Evolutionary conservation across 2,329 filamentous ascomycete genomes (phyloP).

Genomic region (Verticillium longisporum): DNA sequence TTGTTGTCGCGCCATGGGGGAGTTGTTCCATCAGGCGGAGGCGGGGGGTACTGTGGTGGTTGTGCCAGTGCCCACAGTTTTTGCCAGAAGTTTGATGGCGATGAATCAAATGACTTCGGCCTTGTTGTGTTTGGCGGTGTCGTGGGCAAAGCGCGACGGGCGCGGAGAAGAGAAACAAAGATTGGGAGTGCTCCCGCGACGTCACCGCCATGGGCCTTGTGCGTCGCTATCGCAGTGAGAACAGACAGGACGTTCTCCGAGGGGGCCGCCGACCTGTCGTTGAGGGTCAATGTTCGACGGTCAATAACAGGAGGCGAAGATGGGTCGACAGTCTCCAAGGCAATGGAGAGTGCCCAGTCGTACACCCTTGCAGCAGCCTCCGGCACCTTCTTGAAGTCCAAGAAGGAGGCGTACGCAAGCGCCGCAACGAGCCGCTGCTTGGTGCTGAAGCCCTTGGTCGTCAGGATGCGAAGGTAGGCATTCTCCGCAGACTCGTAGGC

Average conservation of each 20-base stretch:
- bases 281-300: slow-evolving; percentile 55
- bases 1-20: slow-evolving; percentile 57
- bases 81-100: slow-evolving; percentile 4
- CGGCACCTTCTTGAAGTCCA: slow-evolving; percentile 66
- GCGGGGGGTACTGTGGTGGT: slow-evolving; percentile 60
- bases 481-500: slow-evolving; percentile 65
- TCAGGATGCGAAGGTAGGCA: slow-evolving; percentile 77
- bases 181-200: slow-evolving; percentile 69
- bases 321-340: slow-evolving; percentile 47
- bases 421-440: slow-evolving; percentile 76
- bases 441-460: slow-evolving; percentile 71
- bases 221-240: slow-evolving; percentile 70
- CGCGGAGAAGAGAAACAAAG: slow-evolving; percentile 76
- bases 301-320: slow-evolving; percentile 40
- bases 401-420: slow-evolving; percentile 76
- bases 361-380: slow-evolving; percentile 67
- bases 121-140: slow-evolving; percentile 17
- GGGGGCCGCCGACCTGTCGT: slow-evolving; percentile 47
- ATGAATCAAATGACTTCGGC: neutral
- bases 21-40: slow-evolving; percentile 62
- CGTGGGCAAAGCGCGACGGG: slow-evolving; percentile 55
- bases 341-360: slow-evolving; percentile 68
- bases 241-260: slow-evolving; percentile 70
- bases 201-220: slow-evolving; percentile 65
- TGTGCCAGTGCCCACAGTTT: slow-evolving; percentile 16